Percentiles rank a stretch among this genome's conserved stretches.
Evolutionary conservation across 495 filamentous ascomycete genomes (phyloP).

Genomic region (Bacidia gigantensis): DNA sequence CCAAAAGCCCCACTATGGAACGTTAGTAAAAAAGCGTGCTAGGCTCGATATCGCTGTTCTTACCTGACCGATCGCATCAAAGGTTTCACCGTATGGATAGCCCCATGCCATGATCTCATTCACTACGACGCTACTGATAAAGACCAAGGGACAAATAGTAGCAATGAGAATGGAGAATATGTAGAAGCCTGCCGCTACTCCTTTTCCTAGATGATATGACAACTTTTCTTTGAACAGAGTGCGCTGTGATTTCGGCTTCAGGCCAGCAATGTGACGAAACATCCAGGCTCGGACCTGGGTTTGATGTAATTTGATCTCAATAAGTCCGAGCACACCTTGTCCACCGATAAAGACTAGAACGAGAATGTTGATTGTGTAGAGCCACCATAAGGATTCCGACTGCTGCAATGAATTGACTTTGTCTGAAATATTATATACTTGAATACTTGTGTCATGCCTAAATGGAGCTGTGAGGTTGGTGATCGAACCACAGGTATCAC

Average conservation of each 20-base stretch:
- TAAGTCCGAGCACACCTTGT: neutral
- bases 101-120: neutral
- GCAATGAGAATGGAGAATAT: slow-evolving; percentile 2
- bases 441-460: neutral
- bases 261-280: slow-evolving; percentile 10
- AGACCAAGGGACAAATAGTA: slow-evolving; percentile 12
- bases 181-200: neutral
- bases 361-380: neutral
- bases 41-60: neutral
- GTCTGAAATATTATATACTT: neutral
- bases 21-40: neutral
- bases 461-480: neutral
- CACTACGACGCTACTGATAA: slow-evolving; percentile 8
- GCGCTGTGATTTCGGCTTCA: neutral
- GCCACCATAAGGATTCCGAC: neutral
- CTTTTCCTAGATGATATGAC: neutral
- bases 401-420: neutral
- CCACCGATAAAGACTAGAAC: neutral
- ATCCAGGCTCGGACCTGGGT: neutral
- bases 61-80: neutral
- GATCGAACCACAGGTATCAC: neutral
- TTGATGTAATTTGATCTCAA: neutral
- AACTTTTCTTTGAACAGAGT: neutral
- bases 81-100: neutral
- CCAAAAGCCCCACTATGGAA: neutral